phyloP scores from a whole-genome alignment of 1,284 basidiomycete species.

The Cutaneotrichosporon cyanovorans region DNA sequence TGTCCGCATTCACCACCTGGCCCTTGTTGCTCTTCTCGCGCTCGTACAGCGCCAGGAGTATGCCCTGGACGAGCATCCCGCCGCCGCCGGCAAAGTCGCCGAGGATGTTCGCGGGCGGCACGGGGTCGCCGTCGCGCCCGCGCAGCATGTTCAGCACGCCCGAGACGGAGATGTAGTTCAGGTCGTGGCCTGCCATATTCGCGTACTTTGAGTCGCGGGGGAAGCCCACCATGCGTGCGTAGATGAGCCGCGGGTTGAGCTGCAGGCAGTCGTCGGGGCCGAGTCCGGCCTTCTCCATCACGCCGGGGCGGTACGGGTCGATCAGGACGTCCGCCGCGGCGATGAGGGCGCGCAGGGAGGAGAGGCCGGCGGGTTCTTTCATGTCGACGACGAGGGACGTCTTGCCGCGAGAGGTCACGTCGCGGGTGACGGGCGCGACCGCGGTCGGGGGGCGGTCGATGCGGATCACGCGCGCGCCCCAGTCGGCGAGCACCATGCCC shows the following conservation, averaged over 20 bases:
- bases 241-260: constrained; percentile 15
- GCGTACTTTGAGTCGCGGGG: constrained; percentile 4
- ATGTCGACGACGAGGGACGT: constrained; percentile 6
- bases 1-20: constrained; percentile 17
- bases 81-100: constrained; percentile 21
- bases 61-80: constrained; percentile 14
- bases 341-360: constrained; percentile 5
- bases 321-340: constrained; percentile 11
- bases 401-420: constrained; percentile 13
- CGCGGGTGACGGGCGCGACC: constrained; percentile 1
- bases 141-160: constrained; percentile 14
- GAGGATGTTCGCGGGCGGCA: constrained; percentile 15
- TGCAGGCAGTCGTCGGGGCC: constrained; percentile 2
- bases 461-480: constrained; percentile 9
- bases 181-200: constrained; percentile 17
- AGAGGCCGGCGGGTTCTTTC: constrained; percentile 6
- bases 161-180: constrained; percentile 18
- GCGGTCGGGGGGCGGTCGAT: constrained; percentile 10
- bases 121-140: constrained; percentile 6
- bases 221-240: constrained; percentile 18
- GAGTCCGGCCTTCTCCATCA: constrained; percentile 16
- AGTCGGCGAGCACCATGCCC: constrained; percentile 15
- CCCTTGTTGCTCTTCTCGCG: constrained; percentile 11
- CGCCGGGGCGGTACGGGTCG: constrained; percentile 17
- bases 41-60: constrained; percentile 12